These are phyloP conservation scores for Suillus weaverae DNA, from an alignment of 768 basidiomycete genomes.

Conservation along the genomic window DNA sequence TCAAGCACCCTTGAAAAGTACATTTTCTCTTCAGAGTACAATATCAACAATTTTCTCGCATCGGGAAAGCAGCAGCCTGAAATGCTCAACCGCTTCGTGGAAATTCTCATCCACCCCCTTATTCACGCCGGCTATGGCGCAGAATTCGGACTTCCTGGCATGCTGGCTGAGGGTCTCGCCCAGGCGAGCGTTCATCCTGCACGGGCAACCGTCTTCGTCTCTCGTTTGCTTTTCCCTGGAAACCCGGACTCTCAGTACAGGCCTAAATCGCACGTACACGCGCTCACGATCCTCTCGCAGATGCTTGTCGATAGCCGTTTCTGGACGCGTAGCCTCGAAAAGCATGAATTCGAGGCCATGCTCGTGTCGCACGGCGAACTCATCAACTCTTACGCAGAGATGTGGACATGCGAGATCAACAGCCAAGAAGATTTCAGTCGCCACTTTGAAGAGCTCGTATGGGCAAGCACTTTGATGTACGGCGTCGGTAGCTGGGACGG, in stretches of 20 bases:
- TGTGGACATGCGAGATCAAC: conserved; percentile 46
- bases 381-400: conserved; percentile 42
- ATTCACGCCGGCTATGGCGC: conserved; percentile 65
- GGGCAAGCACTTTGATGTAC: conserved; percentile 58
- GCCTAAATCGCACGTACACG: conserved; percentile 36
- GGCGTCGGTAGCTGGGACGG: conserved; percentile 55
- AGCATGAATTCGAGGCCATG: conserved; percentile 36
- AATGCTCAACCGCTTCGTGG: conserved; percentile 60
- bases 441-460: conserved; percentile 64
- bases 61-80: conserved; percentile 41
- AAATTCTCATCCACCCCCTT: conserved; percentile 63
- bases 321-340: conserved; percentile 29
- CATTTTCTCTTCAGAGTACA: conserved; percentile 54
- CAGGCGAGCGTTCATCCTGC: conserved; percentile 52
- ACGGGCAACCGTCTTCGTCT: conserved; percentile 36
- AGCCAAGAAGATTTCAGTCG: conserved; percentile 40
- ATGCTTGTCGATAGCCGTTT: conserved; percentile 53
- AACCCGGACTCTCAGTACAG: conserved; percentile 28
- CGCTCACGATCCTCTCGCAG: conserved; percentile 53
- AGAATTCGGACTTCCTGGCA: conserved; percentile 63
- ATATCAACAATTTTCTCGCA: conserved; percentile 34
- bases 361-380: conserved; percentile 39
- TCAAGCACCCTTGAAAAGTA: conserved; percentile 55
- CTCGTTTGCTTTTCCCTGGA: conserved; percentile 29
- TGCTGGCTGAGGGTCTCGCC: conserved; percentile 70